Evolutionary conservation across 2,329 filamentous ascomycete genomes (phyloP).

Genomic region (Trichoderma brevicompactum): DNA sequence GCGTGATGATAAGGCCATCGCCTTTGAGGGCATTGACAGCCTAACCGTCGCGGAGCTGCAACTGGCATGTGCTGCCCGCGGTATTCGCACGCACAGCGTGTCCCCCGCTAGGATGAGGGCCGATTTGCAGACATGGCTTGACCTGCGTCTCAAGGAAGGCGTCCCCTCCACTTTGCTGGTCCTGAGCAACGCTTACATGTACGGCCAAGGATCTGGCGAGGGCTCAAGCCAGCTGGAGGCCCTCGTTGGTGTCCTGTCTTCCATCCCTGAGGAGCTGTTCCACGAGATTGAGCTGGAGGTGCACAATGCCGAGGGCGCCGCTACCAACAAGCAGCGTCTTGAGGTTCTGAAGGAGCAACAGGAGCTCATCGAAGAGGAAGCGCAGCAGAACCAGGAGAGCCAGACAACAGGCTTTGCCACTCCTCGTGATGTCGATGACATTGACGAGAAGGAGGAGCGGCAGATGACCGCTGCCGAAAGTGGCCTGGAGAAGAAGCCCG

Average conservation of each 20-base stretch:
- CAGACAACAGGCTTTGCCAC: slow-evolving; percentile 73
- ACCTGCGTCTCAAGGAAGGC: slow-evolving; percentile 87
- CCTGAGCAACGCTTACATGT: slow-evolving; percentile 97
- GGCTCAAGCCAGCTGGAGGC: slow-evolving; percentile 91
- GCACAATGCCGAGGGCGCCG: slow-evolving; percentile 92
- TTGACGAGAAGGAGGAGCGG: slow-evolving; percentile 90
- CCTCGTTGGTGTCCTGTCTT: slow-evolving; percentile 86
- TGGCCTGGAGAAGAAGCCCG: slow-evolving; percentile 53
- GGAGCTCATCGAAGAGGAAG: slow-evolving; percentile 96
- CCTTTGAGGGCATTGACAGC: slow-evolving; percentile 89
- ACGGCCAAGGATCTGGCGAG: slow-evolving; percentile 85
- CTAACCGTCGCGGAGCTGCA: slow-evolving; percentile 94
- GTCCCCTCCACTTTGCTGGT: slow-evolving; percentile 97
- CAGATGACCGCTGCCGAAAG: slow-evolving; percentile 54
- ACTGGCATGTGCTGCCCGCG: slow-evolving; percentile 86
- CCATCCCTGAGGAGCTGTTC: slow-evolving; percentile 97
- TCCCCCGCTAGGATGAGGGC: slow-evolving; percentile 86
- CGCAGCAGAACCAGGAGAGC: slow-evolving; percentile 84
- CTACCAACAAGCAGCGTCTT: slow-evolving; percentile 97
- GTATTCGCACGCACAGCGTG: slow-evolving; percentile 89
- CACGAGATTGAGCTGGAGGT: slow-evolving; percentile 99
- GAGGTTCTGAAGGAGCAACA: slow-evolving; percentile 99
- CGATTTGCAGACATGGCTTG: slow-evolving; percentile 91
- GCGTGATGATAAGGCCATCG: slow-evolving; percentile 93
- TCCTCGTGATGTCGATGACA: slow-evolving; percentile 85